phyloP scores from a whole-genome alignment of 257 asterid species.

The Przewalskia tangutica region DNA sequence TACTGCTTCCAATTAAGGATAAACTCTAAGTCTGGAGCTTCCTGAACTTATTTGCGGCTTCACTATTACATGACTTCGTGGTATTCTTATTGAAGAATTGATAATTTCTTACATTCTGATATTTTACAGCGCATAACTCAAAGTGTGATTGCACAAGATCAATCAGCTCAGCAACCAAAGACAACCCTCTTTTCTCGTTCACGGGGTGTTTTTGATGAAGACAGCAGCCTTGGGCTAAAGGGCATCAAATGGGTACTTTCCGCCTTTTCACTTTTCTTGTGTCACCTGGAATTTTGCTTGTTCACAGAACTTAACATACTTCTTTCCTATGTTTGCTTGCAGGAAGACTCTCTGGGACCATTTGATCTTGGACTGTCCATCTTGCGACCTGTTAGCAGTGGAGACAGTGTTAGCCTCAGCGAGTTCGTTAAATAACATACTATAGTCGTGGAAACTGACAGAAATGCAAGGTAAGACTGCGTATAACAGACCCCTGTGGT shows the following conservation, averaged over 20 bases:
- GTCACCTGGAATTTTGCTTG: not conserved
- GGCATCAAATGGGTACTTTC: conserved; percentile 32
- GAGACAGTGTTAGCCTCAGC: conserved; percentile 14
- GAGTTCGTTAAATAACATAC: conserved; percentile 10
- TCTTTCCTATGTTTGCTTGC: conserved; percentile 7
- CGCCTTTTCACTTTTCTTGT: not conserved
- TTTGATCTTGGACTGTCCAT: conserved; percentile 17
- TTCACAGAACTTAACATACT: not conserved
- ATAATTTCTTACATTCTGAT: not conserved
- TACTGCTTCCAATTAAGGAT: not conserved
- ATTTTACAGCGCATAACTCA: conserved; percentile 17
- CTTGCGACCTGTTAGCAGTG: conserved; percentile 7
- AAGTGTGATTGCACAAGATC: conserved; percentile 15
- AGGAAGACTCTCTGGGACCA: conserved; percentile 30
- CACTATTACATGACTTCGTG: not conserved
- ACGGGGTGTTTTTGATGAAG: conserved; percentile 19
- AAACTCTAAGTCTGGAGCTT: not conserved
- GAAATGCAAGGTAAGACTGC: too few species aligned
- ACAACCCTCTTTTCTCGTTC: conserved; percentile 17
- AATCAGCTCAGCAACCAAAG: conserved; percentile 23
- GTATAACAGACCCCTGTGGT: too few species aligned
- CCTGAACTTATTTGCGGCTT: not conserved
- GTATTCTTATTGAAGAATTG: not conserved
- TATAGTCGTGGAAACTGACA: too few species aligned
- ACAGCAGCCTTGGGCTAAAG: conserved; percentile 22